Evolutionary conservation across 1,284 basidiomycete genomes (phyloP), one percentile per base, ranked within the genome.

Genomic region (Papiliotrema laurentii): DNA sequence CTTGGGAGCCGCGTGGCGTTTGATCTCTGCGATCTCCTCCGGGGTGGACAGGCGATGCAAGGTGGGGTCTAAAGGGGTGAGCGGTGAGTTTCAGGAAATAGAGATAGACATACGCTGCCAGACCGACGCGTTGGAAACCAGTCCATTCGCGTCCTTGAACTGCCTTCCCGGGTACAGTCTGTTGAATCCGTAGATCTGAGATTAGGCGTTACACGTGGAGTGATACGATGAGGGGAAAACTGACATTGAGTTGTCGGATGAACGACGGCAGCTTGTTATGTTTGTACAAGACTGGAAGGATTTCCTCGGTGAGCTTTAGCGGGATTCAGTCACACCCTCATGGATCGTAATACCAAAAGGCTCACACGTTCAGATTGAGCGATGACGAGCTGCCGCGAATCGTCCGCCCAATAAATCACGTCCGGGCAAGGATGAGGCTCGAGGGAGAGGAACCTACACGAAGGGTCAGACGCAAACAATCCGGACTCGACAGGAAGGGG

Each of bases 201-300:
- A 3, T n/a, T 28, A 22, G 21, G 43, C 43, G 31, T 4, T n/a
- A n/a, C n/a, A n/a, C n/a, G n/a, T n/a, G n/a, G n/a, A n/a, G n/a
- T n/a, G n/a, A n/a, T 3, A 21, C 45, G 27, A 39, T 19, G 10
- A 47, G 33, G 3, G 39, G 4, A 14, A 11, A 5, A 53, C 66
- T 56, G 40, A 66, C 66, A 49, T 68, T 68, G 26, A 71, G 55
- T 47, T 71, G 69, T 16, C 69, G 45, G 13, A 64, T 64, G 41
- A 71, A 71, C 1, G 64, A 67, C 13, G 65, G 52, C 3, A 71
- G 45, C 51, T 71, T 69, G 47, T 66, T 63, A 49, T 71, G 69
- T 51, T 71, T 71, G 62, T 62, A 71, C 19, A 69, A 54, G 26
- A 49, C 58, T 1, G 66, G 68, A 13, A 71, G 49, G 11, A 71